Evolutionary conservation across 768 basidiomycete genomes (phyloP).

Genomic region (Rhizopogon rudus): DNA sequence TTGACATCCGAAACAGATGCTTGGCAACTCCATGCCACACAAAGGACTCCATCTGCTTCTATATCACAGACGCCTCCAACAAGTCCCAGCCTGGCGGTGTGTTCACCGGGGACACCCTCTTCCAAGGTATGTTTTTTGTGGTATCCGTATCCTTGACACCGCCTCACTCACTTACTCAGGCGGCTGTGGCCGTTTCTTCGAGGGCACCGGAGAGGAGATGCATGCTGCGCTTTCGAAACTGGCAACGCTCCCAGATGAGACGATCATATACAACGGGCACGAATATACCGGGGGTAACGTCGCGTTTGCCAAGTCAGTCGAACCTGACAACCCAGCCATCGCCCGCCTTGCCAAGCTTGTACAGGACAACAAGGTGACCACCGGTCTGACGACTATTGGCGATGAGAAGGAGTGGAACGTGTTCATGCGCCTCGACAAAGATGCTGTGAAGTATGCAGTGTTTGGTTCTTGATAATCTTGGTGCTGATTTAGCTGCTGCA

Average conservation of each 20-base stretch:
- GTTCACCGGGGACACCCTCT: slow-evolving; percentile 94
- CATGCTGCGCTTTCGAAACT: slow-evolving; percentile 63
- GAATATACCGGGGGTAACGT: slow-evolving; percentile 81
- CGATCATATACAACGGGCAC: slow-evolving; percentile 84
- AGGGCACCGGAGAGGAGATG: slow-evolving; percentile 81
- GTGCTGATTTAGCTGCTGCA: slow-evolving; percentile 21
- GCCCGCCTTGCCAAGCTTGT: slow-evolving; percentile 54
- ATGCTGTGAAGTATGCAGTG: slow-evolving; percentile 55
- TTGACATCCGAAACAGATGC: slow-evolving; percentile 43
- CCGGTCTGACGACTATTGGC: slow-evolving; percentile 82
- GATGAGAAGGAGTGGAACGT: slow-evolving; percentile 96
- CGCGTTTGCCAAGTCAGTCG: slow-evolving; percentile 63
- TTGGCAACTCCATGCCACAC: slow-evolving; percentile 92
- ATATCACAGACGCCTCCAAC: slow-evolving; percentile 50
- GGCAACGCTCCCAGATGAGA: slow-evolving; percentile 69
- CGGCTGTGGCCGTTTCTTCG: slow-evolving; percentile 94
- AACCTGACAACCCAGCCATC: slow-evolving; percentile 60
- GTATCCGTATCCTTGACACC: not conserved
- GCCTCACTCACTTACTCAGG: slow-evolving; percentile 29
- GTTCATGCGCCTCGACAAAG: slow-evolving; percentile 77
- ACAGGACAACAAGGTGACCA: slow-evolving; percentile 55
- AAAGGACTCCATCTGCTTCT: slow-evolving; percentile 93
- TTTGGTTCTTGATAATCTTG: not conserved
- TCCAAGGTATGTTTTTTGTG: slow-evolving; percentile 34
- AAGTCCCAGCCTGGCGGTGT: slow-evolving; percentile 62